These are phyloP conservation scores for Cicer arietinum DNA, from an alignment of 306 rosid genomes.

Conservation along the genomic window DNA sequence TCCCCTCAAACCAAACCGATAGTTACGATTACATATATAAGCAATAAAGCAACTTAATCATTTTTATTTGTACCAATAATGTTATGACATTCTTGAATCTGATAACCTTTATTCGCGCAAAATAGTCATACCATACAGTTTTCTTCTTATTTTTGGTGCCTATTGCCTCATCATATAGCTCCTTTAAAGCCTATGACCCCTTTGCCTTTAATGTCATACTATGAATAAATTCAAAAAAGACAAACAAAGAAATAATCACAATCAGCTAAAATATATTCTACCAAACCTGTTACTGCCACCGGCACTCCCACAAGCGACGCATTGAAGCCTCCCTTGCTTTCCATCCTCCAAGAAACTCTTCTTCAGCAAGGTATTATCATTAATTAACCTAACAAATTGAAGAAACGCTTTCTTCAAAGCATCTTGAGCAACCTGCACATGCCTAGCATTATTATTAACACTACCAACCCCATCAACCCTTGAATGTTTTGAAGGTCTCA, in stretches of 20 bases:
- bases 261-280: slow-evolving; percentile 39
- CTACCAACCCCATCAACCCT: slow-evolving; percentile 59
- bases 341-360: slow-evolving; percentile 81
- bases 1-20: neutral
- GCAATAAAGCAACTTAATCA: neutral
- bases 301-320: slow-evolving; percentile 66
- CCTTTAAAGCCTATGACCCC: neutral
- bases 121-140: neutral
- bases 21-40: neutral
- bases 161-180: neutral
- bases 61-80: neutral
- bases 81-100: neutral
- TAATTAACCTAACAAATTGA: slow-evolving; percentile 63
- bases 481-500: slow-evolving; percentile 62
- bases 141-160: neutral
- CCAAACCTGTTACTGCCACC: slow-evolving; percentile 64
- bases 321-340: slow-evolving; percentile 74
- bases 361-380: slow-evolving; percentile 67
- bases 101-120: neutral
- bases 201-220: neutral
- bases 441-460: slow-evolving; percentile 18
- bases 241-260: slow-evolving; percentile 23
- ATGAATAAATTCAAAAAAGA: slow-evolving; percentile 17
- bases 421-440: slow-evolving; percentile 67
- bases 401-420: slow-evolving; percentile 76